Evolutionary conservation across 345 rosid genomes (phyloP).

Genomic region (Citrus hindsii): DNA sequence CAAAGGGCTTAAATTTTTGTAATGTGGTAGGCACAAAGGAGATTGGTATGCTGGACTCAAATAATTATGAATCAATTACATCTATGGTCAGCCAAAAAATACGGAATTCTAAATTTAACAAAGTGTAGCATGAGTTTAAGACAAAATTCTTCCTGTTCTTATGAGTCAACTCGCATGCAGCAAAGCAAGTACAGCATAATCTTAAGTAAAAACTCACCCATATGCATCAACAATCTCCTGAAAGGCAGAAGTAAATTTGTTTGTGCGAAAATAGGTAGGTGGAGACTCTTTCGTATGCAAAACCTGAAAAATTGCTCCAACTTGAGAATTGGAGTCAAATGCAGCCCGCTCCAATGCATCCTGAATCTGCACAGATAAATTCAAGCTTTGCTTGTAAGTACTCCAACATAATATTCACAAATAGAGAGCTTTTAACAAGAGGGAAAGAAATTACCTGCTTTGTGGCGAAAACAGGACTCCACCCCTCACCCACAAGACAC

Average conservation of each 20-base stretch:
- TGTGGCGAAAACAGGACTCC: constrained; percentile 92
- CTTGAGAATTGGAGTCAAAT: constrained; percentile 89
- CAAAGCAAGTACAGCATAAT: neutral
- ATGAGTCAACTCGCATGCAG: neutral
- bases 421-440: neutral
- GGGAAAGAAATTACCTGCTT: constrained; percentile 51
- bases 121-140: neutral
- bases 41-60: neutral
- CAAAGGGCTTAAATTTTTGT: neutral
- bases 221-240: constrained; percentile 98
- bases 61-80: neutral
- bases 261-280: constrained; percentile 87
- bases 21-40: neutral
- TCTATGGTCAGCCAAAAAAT: neutral
- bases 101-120: neutral
- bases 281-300: constrained; percentile 85
- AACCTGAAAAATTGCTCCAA: constrained; percentile 85
- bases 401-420: constrained; percentile 4
- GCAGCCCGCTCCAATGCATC: constrained; percentile 91
- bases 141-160: neutral
- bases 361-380: constrained; percentile 68
- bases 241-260: constrained; percentile 84
- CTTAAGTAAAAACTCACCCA: constrained; percentile 58
- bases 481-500: constrained; percentile 94
- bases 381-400: constrained; percentile 18